A percentile compares a stretch with the other conserved stretches of the same genome.
These are phyloP conservation scores for Chalciporus sp. DNA, from an alignment of 1,284 basidiomycete species.

Conservation along the genomic window DNA sequence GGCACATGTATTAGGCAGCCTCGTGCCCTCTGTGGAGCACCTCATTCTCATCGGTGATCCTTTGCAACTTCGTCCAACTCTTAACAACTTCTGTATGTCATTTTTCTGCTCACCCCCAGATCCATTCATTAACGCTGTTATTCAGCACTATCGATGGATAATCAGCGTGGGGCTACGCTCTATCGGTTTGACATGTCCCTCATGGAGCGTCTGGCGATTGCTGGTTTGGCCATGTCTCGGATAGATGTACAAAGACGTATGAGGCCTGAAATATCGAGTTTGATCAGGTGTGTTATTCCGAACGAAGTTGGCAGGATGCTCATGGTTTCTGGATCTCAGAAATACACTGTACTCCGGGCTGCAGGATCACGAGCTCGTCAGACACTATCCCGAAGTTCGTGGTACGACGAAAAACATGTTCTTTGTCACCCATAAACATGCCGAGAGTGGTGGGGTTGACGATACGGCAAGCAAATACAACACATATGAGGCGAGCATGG, in stretches of 20 bases:
- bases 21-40: slow-evolving; percentile 64
- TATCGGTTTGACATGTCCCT: slow-evolving; percentile 65
- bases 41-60: slow-evolving; percentile 74
- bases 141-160: slow-evolving; percentile 57
- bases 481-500: slow-evolving; percentile 56
- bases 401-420: slow-evolving; percentile 62
- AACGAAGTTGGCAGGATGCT: not conserved
- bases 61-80: slow-evolving; percentile 64
- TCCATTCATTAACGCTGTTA: not conserved
- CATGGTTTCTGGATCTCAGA: slow-evolving; percentile 33
- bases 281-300: slow-evolving; percentile 46
- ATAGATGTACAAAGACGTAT: slow-evolving; percentile 65
- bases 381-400: slow-evolving; percentile 50
- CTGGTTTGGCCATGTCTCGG: slow-evolving; percentile 56
- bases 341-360: slow-evolving; percentile 60
- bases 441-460: slow-evolving; percentile 53
- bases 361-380: slow-evolving; percentile 56
- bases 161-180: slow-evolving; percentile 44
- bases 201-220: slow-evolving; percentile 59
- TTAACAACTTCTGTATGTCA: slow-evolving; percentile 63
- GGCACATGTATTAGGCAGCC: slow-evolving; percentile 63
- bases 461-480: slow-evolving; percentile 69
- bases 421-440: slow-evolving; percentile 58
- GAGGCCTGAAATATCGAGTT: slow-evolving; percentile 54
- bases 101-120: not conserved